Evolutionary conservation across 306 rosid genomes (phyloP), one percentile per base, ranked within the genome.

Genomic region (Cucurbita ficifolia): DNA sequence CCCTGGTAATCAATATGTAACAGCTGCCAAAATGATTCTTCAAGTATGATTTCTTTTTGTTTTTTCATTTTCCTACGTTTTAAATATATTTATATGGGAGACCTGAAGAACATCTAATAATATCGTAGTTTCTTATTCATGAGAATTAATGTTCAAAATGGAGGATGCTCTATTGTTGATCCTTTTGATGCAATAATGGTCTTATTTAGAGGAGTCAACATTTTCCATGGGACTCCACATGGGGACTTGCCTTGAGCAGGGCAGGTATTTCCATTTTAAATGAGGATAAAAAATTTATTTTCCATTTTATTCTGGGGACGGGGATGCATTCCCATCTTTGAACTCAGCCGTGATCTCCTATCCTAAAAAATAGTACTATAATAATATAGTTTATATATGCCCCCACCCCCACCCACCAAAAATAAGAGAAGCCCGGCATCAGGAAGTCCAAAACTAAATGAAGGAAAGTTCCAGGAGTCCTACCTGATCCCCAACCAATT

Each of bases 1-100:
- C 76, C 99, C 99, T 45, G 99, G 98, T 58, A 94, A 94, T 82
- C 99, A 94, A 54, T 94, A 94, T 74, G 99, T 94, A 77, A 94
- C 99, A 6, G 99, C 99, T 76, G 99, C 99, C 62, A 94, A 94
- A 87, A 94, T 94, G 99, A 86, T 94, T 84, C 95, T 94, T 56
- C 99, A 94, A 83, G 98, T 94, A 82, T 65, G 82, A 22, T 22
- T 70, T 5, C 56, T 64, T 65, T 10, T 69, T 29, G 33, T 65
- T 70, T 21, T 50, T 19, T 76, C 10, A 14, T 38, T 16, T 8
- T 73, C 42, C 43, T 19, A 19, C 4, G 55, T 40, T 51, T 10
- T 7, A 72, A 54, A 21, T 72, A 38, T 72, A 22, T 54, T 38
- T 54, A 3, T 8, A 70, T 49, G 59, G 59, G 59, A 33, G 56